Evolutionary conservation across 2,329 filamentous ascomycete genomes (phyloP).

Genomic region (Eutypella sp.): DNA sequence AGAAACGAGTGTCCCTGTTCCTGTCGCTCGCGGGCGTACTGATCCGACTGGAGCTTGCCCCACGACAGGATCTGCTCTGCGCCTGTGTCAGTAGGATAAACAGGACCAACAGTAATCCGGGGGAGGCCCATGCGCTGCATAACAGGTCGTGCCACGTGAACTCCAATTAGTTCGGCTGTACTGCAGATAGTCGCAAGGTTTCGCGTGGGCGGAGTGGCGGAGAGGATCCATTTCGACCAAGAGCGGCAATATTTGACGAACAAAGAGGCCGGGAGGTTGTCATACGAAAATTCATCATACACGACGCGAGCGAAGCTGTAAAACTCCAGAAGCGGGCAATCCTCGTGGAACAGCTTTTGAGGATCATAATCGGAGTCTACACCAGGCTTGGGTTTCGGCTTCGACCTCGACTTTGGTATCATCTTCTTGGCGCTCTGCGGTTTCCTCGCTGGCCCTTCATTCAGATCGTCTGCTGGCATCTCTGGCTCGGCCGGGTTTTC

Average conservation of each 20-base stretch:
- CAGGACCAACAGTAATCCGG: slow-evolving; percentile 29
- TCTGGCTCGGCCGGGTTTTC: too few relatives aligned
- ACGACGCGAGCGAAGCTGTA: slow-evolving; percentile 35
- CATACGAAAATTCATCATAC: slow-evolving; percentile 41
- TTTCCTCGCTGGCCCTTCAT: not conserved
- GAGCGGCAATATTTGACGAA: slow-evolving; percentile 31
- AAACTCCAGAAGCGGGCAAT: slow-evolving; percentile 27
- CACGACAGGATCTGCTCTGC: slow-evolving; percentile 30
- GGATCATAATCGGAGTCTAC: too few relatives aligned
- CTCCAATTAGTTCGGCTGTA: slow-evolving; percentile 29
- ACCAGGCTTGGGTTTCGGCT: not conserved
- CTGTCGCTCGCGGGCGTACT: slow-evolving; percentile 30
- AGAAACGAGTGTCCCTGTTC: slow-evolving; percentile 28
- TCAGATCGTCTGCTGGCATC: not conserved
- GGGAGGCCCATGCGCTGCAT: slow-evolving; percentile 29
- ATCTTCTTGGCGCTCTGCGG: not conserved
- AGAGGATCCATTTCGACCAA: slow-evolving; percentile 37
- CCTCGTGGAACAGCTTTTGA: slow-evolving; percentile 8
- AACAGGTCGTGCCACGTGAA: slow-evolving; percentile 34
- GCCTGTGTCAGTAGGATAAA: slow-evolving; percentile 20
- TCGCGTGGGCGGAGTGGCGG: slow-evolving; percentile 35
- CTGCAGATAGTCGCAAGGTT: slow-evolving; percentile 31
- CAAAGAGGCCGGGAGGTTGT: slow-evolving; percentile 22
- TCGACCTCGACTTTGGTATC: not conserved
- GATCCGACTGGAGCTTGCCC: slow-evolving; percentile 28